Evolutionary conservation across 129 eudicot genomes (phyloP), one percentile per base, ranked within the genome.

Genomic region (Flaveria sonorensis): DNA sequence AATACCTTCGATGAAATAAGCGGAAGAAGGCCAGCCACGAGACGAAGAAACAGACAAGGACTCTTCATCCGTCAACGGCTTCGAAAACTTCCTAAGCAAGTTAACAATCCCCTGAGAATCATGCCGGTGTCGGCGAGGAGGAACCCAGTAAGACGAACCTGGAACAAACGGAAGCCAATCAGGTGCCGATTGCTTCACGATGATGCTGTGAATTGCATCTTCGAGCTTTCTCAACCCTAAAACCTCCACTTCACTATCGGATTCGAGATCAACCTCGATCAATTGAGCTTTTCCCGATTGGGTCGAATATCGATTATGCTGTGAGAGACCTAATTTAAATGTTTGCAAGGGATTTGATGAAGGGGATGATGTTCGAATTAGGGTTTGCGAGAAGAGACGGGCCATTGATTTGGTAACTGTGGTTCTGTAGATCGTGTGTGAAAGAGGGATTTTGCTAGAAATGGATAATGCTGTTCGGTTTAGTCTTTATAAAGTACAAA

Each of bases 81-180:
- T 72, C 10, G 71, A 20, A 61, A 81, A 32, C 63, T 60, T 75
- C 13, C 68, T 74, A 3, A 84, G 74, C 15, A 81, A 32, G 14
- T 76, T 61, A 23, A 75, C 43, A 67, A 84, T 28, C 11, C 82
- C 85, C 1, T 15, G 57, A 20, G 77, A 51, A 32, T 61, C 45
- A 6, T 40, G 72, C n/a, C 81, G 79, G 32, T 75, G 73, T 45
- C 73, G 77, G 3, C 70, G 84, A 32, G 86, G 91, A 2, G 91
- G 91, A 28, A 87, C 91, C 88, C 88, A 87, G 46, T 87, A 87
- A 32, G 91, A 87, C 3, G 85, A 85, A 7, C 91, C 91, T 3
- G 91, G 91, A 16, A 76, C 80, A 45, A 87, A 87, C 28, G 91
- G 91, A 15, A 87, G 78, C 91, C 88, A 87, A 79, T 84, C 88